Percentiles rank a stretch among this genome's conserved stretches.
These are phyloP conservation scores for Podosphaera leucotricha DNA, from an alignment of 2,329 filamentous ascomycete species.

Conservation along the genomic window DNA sequence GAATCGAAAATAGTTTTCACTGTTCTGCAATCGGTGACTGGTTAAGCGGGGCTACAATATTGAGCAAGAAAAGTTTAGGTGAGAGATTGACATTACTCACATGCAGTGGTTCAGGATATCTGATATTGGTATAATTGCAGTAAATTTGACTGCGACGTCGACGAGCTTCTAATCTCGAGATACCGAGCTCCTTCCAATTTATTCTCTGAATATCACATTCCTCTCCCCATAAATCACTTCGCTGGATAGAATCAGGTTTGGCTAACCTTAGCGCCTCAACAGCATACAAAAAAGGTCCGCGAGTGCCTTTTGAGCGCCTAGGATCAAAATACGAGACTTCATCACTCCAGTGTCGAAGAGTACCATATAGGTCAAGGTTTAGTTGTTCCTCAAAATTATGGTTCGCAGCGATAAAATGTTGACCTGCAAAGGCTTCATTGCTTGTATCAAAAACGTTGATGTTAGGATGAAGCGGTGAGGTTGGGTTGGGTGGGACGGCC, in stretches of 20 bases:
- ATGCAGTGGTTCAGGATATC: constrained; percentile 21
- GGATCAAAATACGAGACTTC: neutral
- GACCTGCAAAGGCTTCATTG: neutral
- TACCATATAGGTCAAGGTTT: neutral
- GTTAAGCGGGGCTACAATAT: constrained; percentile 5
- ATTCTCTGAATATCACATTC: constrained; percentile 34
- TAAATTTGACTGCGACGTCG: constrained; percentile 25
- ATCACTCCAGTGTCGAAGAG: neutral
- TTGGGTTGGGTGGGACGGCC: neutral
- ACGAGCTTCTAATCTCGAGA: constrained; percentile 25
- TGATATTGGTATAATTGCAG: constrained; percentile 32
- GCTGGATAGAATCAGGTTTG: constrained; percentile 16
- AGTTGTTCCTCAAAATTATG: neutral
- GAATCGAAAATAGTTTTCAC: constrained; percentile 30
- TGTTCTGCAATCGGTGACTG: constrained; percentile 6
- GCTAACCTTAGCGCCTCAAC: constrained; percentile 4
- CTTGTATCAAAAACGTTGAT: neutral
- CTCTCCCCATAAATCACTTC: constrained; percentile 28
- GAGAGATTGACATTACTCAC: constrained; percentile 18
- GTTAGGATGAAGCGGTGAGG: neutral
- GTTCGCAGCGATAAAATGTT: neutral
- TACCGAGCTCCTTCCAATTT: constrained; percentile 29
- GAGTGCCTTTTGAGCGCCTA: neutral
- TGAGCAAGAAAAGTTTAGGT: neutral
- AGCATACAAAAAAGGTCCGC: neutral